Evolutionary conservation across 768 basidiomycete genomes (phyloP).

Genomic region (Leccinum fibrillosum): DNA sequence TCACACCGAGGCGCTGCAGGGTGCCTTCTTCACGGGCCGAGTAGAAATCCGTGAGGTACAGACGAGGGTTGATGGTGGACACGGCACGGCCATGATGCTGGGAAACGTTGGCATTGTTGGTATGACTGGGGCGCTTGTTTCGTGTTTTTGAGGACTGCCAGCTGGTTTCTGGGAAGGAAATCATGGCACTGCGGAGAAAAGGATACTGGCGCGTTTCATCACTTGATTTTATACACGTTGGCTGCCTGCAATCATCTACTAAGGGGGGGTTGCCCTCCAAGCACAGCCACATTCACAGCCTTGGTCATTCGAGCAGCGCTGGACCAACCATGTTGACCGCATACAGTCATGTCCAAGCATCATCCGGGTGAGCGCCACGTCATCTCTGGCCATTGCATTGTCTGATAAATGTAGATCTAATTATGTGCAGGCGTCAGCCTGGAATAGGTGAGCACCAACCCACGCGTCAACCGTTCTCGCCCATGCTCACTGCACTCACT

Average conservation of each 20-base stretch:
- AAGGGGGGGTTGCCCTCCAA: background rate
- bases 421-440: conserved; percentile 97
- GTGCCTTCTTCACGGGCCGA: conserved; percentile 50
- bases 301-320: background rate
- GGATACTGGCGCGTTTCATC: conserved; percentile 6
- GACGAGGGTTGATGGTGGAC: conserved; percentile 39
- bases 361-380: conserved; percentile 60
- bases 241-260: background rate
- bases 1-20: conserved; percentile 59
- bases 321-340: conserved; percentile 2
- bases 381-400: background rate
- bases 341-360: conserved; percentile 75
- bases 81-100: conserved; percentile 18
- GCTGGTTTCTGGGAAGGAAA: conserved; percentile 29
- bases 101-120: background rate
- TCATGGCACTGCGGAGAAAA: conserved; percentile 18
- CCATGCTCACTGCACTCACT: conserved; percentile 1
- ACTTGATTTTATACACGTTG: conserved; percentile 1
- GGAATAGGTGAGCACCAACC: conserved; percentile 72
- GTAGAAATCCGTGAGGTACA: conserved; percentile 63
- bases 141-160: conserved; percentile 29
- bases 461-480: background rate
- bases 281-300: conserved; percentile 20
- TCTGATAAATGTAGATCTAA: conserved; percentile 64
- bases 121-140: conserved; percentile 8